Base-by-base conservation (phyloP, 139 green algal genomes). In the Chlorella sp. region DNA sequence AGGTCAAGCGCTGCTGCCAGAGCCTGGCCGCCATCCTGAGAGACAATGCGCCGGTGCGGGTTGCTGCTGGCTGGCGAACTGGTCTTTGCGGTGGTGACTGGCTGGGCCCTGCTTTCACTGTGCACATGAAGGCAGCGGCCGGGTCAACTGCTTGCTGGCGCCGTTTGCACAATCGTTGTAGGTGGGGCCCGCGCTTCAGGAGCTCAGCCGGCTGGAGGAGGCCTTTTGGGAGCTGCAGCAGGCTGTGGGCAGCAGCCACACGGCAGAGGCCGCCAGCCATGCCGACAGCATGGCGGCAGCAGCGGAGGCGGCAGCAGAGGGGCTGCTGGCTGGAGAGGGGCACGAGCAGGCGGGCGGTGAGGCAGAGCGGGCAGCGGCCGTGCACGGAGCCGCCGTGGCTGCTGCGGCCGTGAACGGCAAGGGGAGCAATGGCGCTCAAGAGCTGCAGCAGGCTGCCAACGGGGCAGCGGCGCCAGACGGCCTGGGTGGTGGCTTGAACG, bases 1-100 rank as follows among this genome's bases (percentile, higher is more conserved):
- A 82, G 51, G 26, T 82, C 51, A 69, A 82, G 54, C 51, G 26
- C 36, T 82, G 76, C 54, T 82, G 76, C 76, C 36, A 82, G 36
- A 56, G 76, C 54, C 54, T 82, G 76, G 76, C 76, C 54, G 76
- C 51, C 2, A 58, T 82, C 24, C 26, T 82, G 51, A 54, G 76
- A 11, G 24, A 48, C 76, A 67, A 72, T 16, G 54, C 76, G 26
- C 76, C 76, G 2, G 76, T 60, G 16, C 22, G 51, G 24, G 24
- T 11, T 11, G 46, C 46, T 11, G 46, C 8, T 11, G 11, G 46
- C 46, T 54, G 46, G 46, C 46, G 7, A n/a, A n/a, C n/a, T n/a
- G n/a, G n/a, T n/a, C n/a, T n/a, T n/a, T n/a, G n/a, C n/a, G n/a
- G n/a, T n/a, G n/a, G n/a, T n/a, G n/a, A n/a, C n/a, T n/a, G n/a